Base-by-base conservation (phyloP, 2,329 filamentous ascomycete species). In the Colletotrichum acutatum region DNA sequence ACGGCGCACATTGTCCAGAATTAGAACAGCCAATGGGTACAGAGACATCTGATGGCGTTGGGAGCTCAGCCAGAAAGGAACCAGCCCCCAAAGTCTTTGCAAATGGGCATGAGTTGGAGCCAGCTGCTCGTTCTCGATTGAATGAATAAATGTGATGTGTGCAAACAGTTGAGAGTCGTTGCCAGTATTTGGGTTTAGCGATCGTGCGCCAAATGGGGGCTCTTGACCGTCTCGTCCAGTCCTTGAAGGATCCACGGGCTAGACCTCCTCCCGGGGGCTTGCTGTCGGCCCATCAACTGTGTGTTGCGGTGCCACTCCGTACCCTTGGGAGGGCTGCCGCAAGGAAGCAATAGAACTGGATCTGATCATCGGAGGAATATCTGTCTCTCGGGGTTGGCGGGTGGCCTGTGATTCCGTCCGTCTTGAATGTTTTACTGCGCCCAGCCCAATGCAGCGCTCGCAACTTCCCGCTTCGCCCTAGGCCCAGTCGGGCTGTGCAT, bases 21-120 rank as follows among this genome's bases (percentile, higher is more conserved):
- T 74, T 75, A 75, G 74, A 72, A 54, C 60, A 60, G 37, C 46
- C 56, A 64, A 65, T 34, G 32, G 58, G 28, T 60, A 26, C 58
- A 34, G 60, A 59, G 46, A 58, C 37, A 19, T 58, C 58, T 62
- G 70, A 60, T 34, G 54, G 54, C 59, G 59, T 53, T 46, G n/a
- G 42, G 34, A n/a, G 22, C 34, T 16, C 30, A 58, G 34, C 54
- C 42, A 49, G 59, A 69, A 32, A 11, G 22, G 22, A 32, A 30
- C 46, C n/a, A 19, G 49, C 32, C 56, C 30, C 61, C 49, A 52
- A 46, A 61, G 52, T 54, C 42, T 32, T 54, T 30, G 24, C 14
- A 16, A 12, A 56, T 4, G 53, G 53, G 53, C 24, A 14, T 56
- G 32, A 16, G 22, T n/a, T 65, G 6, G 30, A 64, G 62, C 37